These are phyloP conservation scores for Pseudozyma pruni DNA, from an alignment of 1,284 basidiomycete species.

Conservation along the genomic window DNA sequence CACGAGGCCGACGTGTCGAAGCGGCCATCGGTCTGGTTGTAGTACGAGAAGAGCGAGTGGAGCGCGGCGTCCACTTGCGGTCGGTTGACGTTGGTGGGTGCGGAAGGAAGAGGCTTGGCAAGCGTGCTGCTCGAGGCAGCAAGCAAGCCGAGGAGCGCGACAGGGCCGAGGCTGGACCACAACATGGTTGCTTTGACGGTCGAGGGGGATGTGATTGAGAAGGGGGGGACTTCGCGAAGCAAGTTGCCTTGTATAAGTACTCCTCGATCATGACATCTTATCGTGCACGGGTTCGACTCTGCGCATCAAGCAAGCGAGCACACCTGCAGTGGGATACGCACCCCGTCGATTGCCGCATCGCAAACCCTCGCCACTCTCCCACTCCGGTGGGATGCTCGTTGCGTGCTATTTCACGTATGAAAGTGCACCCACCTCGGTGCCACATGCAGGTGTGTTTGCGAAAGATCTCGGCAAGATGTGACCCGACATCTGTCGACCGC, in stretches of 20 bases:
- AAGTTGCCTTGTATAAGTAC: constrained; percentile 1
- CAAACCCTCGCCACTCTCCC: no score
- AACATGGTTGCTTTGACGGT: constrained; percentile 1
- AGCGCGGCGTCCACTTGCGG: constrained; percentile 12
- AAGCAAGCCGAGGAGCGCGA: constrained; percentile 7
- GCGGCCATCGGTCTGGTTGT: constrained; percentile 20
- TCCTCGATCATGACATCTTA: neutral
- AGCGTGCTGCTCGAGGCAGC: neutral
- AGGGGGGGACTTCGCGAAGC: neutral
- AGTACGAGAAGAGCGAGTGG: constrained; percentile 13
- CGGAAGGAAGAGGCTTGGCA: constrained; percentile 9
- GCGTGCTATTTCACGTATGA: no score
- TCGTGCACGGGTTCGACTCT: no score
- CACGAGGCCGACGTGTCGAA: constrained; percentile 18
- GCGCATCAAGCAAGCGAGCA: no score
- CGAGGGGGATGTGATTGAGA: neutral
- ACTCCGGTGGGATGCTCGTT: no score
- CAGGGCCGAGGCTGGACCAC: constrained; percentile 6
- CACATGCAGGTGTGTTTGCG: no score
- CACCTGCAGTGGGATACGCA: no score
- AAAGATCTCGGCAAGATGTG: neutral
- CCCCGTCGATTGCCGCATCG: no score
- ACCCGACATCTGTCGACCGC: neutral
- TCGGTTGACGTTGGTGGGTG: neutral
- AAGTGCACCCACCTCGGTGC: no score